Percentiles rank a stretch among this genome's conserved stretches.
phyloP scores from a whole-genome alignment of 768 basidiomycete genomes.

The Suillus plorans region DNA sequence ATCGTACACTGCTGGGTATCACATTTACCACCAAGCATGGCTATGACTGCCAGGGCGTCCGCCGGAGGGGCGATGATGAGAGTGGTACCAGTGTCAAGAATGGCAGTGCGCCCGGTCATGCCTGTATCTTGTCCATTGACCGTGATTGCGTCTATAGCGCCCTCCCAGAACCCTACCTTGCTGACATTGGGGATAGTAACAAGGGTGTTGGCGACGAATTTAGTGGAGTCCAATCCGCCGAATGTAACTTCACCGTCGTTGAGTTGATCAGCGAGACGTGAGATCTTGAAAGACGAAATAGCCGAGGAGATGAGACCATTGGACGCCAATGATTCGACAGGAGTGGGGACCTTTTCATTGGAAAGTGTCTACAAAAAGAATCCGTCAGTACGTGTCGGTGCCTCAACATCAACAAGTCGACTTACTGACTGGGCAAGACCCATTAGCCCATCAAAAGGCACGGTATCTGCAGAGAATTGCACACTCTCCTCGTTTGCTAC shows the following conservation, averaged over 20 bases:
- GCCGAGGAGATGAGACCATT: conserved; percentile 57
- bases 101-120: conserved; percentile 64
- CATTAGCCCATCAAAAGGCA: conserved; percentile 73
- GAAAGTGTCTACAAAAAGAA: conserved; percentile 50
- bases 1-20: conserved; percentile 56
- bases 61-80: conserved; percentile 39
- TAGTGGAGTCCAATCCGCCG: conserved; percentile 68
- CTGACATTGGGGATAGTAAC: conserved; percentile 65
- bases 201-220: conserved; percentile 62
- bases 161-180: conserved; percentile 79
- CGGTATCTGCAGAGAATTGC: conserved; percentile 53
- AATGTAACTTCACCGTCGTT: conserved; percentile 81
- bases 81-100: conserved; percentile 55
- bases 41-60: conserved; percentile 59
- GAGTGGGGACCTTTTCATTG: conserved; percentile 61
- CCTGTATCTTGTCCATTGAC: conserved; percentile 56
- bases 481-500: conserved; percentile 56
- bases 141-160: conserved; percentile 52
- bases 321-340: conserved; percentile 66
- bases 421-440: conserved; percentile 71
- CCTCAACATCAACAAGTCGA: conserved; percentile 14
- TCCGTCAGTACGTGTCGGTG: not conserved
- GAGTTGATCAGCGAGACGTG: conserved; percentile 63
- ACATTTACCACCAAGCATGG: conserved; percentile 54
- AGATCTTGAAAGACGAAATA: conserved; percentile 79